Conservation (phyloP, 2,329 filamentous ascomycete genomes). For the Hirsutella rhossiliensis region DNA sequence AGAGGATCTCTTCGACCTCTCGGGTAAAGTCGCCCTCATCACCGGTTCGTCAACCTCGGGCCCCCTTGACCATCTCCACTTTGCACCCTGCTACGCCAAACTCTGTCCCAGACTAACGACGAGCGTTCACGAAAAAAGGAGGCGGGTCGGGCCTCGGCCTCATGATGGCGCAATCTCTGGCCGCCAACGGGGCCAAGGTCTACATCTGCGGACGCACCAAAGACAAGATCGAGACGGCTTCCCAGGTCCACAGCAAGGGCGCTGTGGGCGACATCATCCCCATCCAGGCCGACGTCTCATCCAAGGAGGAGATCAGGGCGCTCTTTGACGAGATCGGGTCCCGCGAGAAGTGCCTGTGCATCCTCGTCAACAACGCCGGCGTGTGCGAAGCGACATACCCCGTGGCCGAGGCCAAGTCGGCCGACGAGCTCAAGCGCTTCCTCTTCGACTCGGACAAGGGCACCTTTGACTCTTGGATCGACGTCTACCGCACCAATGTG, state of each 20-base stretch:
- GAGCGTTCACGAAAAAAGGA: background rate
- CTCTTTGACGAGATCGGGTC: conserved; percentile 45
- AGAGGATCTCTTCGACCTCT: conserved; percentile 27
- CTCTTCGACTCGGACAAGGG: conserved; percentile 50
- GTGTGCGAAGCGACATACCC: conserved; percentile 39
- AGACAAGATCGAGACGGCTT: conserved; percentile 49
- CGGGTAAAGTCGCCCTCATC: conserved; percentile 30
- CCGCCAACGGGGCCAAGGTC: conserved; percentile 55
- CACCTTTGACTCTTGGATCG: conserved; percentile 58
- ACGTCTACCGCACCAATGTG: conserved; percentile 64
- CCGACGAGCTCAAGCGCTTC: conserved; percentile 42
- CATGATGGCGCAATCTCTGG: conserved; percentile 57
- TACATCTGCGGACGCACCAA: conserved; percentile 57
- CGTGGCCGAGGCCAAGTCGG: conserved; percentile 40
- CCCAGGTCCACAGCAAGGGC: conserved; percentile 43
- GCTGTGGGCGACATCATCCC: conserved; percentile 43
- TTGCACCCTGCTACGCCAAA: too few species aligned
- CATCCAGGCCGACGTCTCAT: conserved; percentile 50
- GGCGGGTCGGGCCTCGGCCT: conserved; percentile 53
- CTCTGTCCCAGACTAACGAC: background rate
- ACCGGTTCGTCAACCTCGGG: conserved; percentile 28
- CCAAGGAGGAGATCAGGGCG: conserved; percentile 43
- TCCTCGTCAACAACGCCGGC: conserved; percentile 59
- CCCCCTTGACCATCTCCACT: background rate
- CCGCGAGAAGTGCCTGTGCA: conserved; percentile 45